These are phyloP conservation scores for Phellopilus nigrolimitatus DNA, from an alignment of 1,284 basidiomycete species.

Conservation along the genomic window DNA sequence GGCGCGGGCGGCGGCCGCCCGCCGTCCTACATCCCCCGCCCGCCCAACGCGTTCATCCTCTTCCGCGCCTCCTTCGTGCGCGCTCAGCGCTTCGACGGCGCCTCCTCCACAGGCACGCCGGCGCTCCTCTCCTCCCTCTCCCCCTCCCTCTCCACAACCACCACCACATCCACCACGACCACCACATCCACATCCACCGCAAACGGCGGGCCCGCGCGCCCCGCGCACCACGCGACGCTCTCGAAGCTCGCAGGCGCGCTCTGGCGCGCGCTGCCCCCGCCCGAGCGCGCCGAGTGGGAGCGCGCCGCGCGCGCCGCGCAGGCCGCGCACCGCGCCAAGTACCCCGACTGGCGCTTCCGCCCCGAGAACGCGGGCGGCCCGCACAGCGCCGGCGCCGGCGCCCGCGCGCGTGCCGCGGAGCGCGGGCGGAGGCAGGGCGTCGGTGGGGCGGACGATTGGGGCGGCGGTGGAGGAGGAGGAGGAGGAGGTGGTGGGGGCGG, in stretches of 20 bases:
- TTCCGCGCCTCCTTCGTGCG: constrained; percentile 87
- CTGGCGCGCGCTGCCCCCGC: constrained; percentile 55
- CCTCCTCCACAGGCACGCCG: background rate
- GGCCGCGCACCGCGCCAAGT: constrained; percentile 70
- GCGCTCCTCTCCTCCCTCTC: background rate
- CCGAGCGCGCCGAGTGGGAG: constrained; percentile 70
- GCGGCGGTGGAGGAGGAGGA: constrained; percentile 47
- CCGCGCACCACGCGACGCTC: constrained; percentile 62
- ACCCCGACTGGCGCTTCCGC: constrained; percentile 73
- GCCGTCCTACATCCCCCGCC: constrained; percentile 74
- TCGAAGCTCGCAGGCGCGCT: constrained; percentile 57
- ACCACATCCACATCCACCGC: constrained; percentile 38
- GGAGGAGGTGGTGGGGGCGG: constrained; percentile 36
- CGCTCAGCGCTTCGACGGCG: constrained; percentile 28
- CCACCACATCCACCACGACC: constrained; percentile 19
- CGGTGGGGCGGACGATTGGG: constrained; percentile 46
- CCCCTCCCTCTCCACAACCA: background rate
- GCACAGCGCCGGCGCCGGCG: constrained; percentile 20
- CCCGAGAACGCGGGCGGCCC: constrained; percentile 47
- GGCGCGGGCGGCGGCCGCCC: constrained; percentile 17
- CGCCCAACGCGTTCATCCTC: constrained; percentile 93
- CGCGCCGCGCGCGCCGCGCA: constrained; percentile 69
- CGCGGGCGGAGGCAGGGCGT: constrained; percentile 32
- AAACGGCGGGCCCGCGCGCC: constrained; percentile 35
- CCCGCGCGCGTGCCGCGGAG: constrained; percentile 25